Conservation (phyloP, 2,329 filamentous ascomycete genomes). For the Diaporthe nobilis region DNA sequence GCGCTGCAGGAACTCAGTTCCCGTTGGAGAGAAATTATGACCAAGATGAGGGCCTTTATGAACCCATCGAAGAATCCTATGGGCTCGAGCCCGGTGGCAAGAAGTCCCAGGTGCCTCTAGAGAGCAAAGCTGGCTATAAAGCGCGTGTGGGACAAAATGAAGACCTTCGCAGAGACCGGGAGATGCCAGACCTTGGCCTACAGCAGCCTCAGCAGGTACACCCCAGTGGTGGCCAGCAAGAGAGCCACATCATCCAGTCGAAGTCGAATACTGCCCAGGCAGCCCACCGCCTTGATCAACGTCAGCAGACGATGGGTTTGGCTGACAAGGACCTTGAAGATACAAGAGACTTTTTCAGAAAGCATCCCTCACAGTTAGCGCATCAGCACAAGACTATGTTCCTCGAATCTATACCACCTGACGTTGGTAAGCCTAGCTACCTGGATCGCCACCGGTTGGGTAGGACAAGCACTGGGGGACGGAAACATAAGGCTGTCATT, state of each 20-base stretch:
- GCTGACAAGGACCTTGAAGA: slow-evolving; percentile 4
- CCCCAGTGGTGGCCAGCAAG: neutral
- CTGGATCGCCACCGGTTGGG: neutral
- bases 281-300: neutral
- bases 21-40: neutral
- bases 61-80: neutral
- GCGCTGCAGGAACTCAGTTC: too few relatives aligned
- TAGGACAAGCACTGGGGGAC: neutral
- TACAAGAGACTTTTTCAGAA: neutral
- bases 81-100: neutral
- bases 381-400: neutral
- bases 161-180: neutral
- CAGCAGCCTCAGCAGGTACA: neutral
- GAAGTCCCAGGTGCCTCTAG: too few relatives aligned
- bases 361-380: neutral
- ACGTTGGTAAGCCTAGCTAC: slow-evolving; percentile 4
- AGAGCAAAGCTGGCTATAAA: neutral
- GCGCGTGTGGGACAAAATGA: neutral
- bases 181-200: neutral
- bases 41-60: neutral
- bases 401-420: slow-evolving; percentile 9
- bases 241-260: neutral
- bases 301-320: neutral
- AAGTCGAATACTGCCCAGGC: neutral
- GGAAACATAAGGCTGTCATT: neutral